phyloP scores from a whole-genome alignment of 805 yeast species.

The Cyberlindnera maritima region DNA sequence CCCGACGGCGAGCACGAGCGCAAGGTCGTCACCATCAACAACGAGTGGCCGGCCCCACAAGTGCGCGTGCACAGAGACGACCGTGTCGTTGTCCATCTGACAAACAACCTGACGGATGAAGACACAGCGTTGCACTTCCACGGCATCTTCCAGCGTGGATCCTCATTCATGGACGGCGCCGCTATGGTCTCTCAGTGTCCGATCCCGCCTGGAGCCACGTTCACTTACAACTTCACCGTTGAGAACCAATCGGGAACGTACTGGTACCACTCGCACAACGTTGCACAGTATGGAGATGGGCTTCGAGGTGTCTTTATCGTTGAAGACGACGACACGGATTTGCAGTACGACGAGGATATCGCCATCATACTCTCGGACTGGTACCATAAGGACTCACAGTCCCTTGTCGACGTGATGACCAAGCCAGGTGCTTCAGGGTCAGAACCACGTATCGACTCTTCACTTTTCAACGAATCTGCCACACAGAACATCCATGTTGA shows the following conservation, averaged over 20 bases:
- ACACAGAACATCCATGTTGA: constrained; percentile 43
- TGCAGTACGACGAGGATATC: constrained; percentile 45
- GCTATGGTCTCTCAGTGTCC: constrained; percentile 69
- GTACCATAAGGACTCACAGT: constrained; percentile 43
- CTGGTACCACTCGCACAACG: constrained; percentile 56
- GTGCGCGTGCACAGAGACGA: constrained; percentile 41
- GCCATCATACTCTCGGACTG: constrained; percentile 44
- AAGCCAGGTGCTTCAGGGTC: constrained; percentile 41
- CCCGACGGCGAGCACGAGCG: constrained; percentile 57
- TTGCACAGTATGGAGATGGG: constrained; percentile 48
- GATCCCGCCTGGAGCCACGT: constrained; percentile 40
- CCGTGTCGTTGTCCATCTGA: constrained; percentile 38
- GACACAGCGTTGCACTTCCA: constrained; percentile 60
- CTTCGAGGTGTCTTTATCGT: constrained; percentile 43
- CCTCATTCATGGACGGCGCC: constrained; percentile 88
- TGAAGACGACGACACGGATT: constrained; percentile 24
- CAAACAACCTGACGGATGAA: constrained; percentile 37
- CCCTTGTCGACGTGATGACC: constrained; percentile 36
- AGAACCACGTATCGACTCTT: constrained; percentile 47
- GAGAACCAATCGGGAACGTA: constrained; percentile 44
- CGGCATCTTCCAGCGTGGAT: constrained; percentile 76
- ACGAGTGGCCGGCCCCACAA: constrained; percentile 49
- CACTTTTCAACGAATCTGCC: constrained; percentile 45
- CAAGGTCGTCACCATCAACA: constrained; percentile 57
- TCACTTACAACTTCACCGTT: constrained; percentile 40